Conservation (phyloP, 1,284 basidiomycete species). For the Ceratorhiza oryzae-sativae region DNA sequence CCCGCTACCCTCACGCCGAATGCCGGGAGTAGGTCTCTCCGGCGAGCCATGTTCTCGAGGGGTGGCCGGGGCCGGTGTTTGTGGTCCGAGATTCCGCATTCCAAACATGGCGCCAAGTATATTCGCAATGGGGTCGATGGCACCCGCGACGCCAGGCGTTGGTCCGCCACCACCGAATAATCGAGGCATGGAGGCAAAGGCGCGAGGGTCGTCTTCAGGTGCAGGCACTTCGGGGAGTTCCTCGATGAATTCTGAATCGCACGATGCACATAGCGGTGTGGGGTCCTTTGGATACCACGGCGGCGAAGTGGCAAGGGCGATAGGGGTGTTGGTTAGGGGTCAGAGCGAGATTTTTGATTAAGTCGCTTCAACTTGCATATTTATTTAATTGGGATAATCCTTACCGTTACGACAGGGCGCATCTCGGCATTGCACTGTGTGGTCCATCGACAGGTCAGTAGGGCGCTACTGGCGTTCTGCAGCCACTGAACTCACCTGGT, state of each 20-base stretch:
- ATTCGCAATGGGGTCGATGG: constrained; percentile 19
- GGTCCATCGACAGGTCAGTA: neutral
- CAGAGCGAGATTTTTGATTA: neutral
- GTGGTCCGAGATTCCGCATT: neutral
- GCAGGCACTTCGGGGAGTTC: neutral
- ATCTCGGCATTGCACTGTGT: constrained; percentile 21
- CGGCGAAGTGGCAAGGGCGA: neutral
- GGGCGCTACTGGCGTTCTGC: neutral
- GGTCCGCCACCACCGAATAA: neutral
- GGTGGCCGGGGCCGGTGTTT: neutral
- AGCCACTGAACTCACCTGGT: neutral
- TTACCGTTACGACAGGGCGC: constrained; percentile 3
- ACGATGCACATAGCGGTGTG: constrained; percentile 15
- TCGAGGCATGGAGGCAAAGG: neutral
- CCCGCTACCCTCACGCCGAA: neutral
- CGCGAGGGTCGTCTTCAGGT: constrained; percentile 14
- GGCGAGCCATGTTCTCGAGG: neutral
- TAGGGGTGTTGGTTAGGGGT: neutral
- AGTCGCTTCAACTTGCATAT: neutral
- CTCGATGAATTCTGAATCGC: constrained; percentile 2
- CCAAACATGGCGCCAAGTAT: constrained; percentile 18
- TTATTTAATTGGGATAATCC: neutral
- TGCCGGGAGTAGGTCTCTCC: constrained; percentile 1
- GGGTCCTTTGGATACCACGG: neutral
- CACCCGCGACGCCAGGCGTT: neutral